phyloP scores from a whole-genome alignment of 2,329 filamentous ascomycete species.

The Gaeumannomyces sp. region DNA sequence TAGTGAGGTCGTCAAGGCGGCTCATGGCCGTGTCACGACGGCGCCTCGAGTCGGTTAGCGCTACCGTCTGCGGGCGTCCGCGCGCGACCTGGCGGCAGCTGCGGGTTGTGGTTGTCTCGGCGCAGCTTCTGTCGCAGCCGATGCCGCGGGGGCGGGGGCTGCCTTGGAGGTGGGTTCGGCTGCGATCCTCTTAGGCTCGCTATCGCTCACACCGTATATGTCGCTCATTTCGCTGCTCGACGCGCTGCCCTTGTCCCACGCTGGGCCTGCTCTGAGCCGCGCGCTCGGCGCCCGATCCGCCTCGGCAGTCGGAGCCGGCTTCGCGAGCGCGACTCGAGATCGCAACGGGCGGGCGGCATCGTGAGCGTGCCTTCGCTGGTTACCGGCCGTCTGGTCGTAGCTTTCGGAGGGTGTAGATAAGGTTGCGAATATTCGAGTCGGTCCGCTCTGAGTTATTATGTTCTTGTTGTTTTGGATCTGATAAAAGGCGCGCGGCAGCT shows the following conservation, averaged over 20 bases:
- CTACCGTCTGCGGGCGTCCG: constrained; percentile 16
- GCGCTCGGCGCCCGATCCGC: constrained; percentile 11
- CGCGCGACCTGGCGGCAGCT: constrained; percentile 5
- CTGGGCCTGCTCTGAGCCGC: constrained; percentile 9
- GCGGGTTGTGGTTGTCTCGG: not conserved
- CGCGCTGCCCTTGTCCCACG: constrained; percentile 7
- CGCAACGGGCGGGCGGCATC: constrained; percentile 11
- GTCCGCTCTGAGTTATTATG: not conserved
- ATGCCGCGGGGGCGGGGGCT: constrained; percentile 10
- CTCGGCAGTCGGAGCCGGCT: constrained; percentile 8
- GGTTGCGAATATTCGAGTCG: not conserved
- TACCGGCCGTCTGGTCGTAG: too few species aligned
- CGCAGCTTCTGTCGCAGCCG: constrained; percentile 10
- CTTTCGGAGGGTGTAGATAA: not conserved
- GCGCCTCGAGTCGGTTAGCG: constrained; percentile 19
- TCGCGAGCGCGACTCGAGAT: constrained; percentile 9
- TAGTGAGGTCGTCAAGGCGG: constrained; percentile 28
- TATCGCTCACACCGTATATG: constrained; percentile 29
- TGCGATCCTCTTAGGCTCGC: constrained; percentile 23
- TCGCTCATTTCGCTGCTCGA: constrained; percentile 21
- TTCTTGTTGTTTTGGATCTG: not conserved
- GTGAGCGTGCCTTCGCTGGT: not conserved
- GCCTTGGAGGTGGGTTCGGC: constrained; percentile 12
- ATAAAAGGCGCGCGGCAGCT: not conserved
- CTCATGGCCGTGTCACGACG: constrained; percentile 32